Evolutionary conservation across 139 green algal genomes (phyloP).

Genomic region (Klebsormidium nitens): DNA sequence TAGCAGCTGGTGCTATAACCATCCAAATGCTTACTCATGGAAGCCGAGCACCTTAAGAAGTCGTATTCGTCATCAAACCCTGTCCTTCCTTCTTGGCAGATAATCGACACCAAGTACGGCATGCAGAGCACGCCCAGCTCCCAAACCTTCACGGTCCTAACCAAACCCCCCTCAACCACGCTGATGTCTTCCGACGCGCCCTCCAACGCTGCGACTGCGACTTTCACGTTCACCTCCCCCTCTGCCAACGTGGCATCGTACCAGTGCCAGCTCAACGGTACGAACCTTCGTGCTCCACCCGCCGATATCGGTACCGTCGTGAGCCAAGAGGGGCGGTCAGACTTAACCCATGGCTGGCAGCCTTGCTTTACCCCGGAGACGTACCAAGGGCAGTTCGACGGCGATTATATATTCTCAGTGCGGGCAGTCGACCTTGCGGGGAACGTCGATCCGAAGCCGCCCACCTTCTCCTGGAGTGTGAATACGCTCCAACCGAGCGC

Average conservation of each 20-base stretch:
- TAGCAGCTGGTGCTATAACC: not conserved
- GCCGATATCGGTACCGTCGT: not conserved
- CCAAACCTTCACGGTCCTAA: constrained; percentile 15
- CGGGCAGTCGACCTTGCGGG: constrained; percentile 19
- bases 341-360: constrained; percentile 3
- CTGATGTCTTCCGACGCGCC: not conserved
- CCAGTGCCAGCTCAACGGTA: constrained; percentile 17
- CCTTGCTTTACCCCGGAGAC: constrained; percentile 21
- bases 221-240: constrained; percentile 17
- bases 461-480: constrained; percentile 5
- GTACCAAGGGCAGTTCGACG: constrained; percentile 22
- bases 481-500: constrained; percentile 11
- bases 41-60: not conserved
- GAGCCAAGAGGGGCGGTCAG: not conserved
- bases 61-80: not conserved
- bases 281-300: not conserved
- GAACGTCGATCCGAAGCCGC: constrained; percentile 13
- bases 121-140: too few relatives aligned
- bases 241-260: constrained; percentile 3
- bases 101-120: too few relatives aligned
- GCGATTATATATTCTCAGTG: constrained; percentile 22
- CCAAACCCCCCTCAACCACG: constrained; percentile 3
- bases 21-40: not conserved
- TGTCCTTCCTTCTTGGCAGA: too few relatives aligned
- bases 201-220: constrained; percentile 6